These are phyloP conservation scores for Ogataea paraovalis DNA, from an alignment of 805 yeast genomes.

Conservation along the genomic window DNA sequence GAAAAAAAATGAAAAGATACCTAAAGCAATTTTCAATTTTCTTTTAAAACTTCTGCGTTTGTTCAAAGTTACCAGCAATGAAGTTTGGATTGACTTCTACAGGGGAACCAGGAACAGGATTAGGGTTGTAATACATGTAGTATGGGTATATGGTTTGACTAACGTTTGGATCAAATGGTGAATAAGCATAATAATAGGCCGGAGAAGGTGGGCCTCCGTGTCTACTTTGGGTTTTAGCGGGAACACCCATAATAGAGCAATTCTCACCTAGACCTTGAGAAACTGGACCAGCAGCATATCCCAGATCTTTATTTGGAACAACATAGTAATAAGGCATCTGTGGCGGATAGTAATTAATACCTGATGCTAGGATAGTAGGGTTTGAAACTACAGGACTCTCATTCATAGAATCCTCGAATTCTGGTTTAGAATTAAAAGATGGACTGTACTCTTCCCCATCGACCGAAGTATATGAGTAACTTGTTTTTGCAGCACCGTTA, in stretches of 20 bases:
- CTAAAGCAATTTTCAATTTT: neutral
- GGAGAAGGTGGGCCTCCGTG: slow-evolving; percentile 20
- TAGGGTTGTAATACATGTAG: slow-evolving; percentile 30
- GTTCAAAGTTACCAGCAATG: slow-evolving; percentile 16
- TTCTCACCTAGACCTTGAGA: slow-evolving; percentile 9
- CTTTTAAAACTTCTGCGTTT: slow-evolving; percentile 1
- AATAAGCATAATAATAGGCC: slow-evolving; percentile 27
- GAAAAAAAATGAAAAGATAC: neutral
- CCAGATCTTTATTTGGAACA: slow-evolving; percentile 27
- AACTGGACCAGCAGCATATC: slow-evolving; percentile 12
- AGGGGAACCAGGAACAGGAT: slow-evolving; percentile 20
- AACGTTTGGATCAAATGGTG: slow-evolving; percentile 22
- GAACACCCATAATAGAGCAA: slow-evolving; percentile 11
- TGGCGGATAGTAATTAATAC: slow-evolving; percentile 17
- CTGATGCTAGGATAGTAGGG: slow-evolving; percentile 2
- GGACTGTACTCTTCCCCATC: slow-evolving; percentile 24
- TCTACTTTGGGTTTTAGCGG: slow-evolving; percentile 11
- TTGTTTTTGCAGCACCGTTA: slow-evolving; percentile 26
- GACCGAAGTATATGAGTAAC: slow-evolving; percentile 26
- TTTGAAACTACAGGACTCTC: slow-evolving; percentile 1
- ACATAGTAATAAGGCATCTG: slow-evolving; percentile 28
- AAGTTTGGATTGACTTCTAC: slow-evolving; percentile 14
- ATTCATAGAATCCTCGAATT: slow-evolving; percentile 1
- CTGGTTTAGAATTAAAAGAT: slow-evolving; percentile 6
- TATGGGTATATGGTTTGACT: slow-evolving; percentile 28